Evolutionary conservation across 106 monocot species (phyloP).

Genomic region (Iris macrosiphon): DNA sequence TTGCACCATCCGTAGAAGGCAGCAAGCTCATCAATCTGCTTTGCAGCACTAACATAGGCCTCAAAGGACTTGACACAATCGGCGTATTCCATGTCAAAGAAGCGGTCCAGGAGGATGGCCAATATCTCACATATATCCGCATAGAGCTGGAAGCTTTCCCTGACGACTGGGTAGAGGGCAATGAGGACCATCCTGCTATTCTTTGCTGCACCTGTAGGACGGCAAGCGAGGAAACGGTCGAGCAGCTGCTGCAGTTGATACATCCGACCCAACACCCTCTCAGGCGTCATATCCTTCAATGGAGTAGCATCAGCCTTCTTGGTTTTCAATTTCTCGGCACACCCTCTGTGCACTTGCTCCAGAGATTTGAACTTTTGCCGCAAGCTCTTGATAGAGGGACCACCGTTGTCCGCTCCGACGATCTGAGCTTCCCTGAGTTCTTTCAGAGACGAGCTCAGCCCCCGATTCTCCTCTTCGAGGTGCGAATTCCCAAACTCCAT

Average conservation of each 20-base stretch:
- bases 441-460: no score
- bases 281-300: constrained; percentile 42
- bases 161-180: constrained; percentile 52
- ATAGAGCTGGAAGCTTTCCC: constrained; percentile 80
- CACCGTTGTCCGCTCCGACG: no score
- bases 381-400: no score
- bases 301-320: no score
- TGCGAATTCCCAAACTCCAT: no score
- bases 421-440: no score
- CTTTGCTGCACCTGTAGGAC: constrained; percentile 58
- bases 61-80: constrained; percentile 81
- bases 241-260: constrained; percentile 56
- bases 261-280: constrained; percentile 48
- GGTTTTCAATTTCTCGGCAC: no score
- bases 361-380: no score
- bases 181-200: constrained; percentile 46
- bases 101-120: constrained; percentile 59
- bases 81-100: constrained; percentile 79
- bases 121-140: constrained; percentile 70
- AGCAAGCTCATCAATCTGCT: constrained; percentile 82
- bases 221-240: constrained; percentile 54
- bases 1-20: constrained; percentile 79
- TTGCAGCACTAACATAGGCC: constrained; percentile 62
- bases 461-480: no score
- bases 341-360: no score